A percentile compares a stretch with the other conserved stretches of the same genome.
Evolutionary conservation across 768 basidiomycete species (phyloP).

Genomic region (Lactarius trivialis): DNA sequence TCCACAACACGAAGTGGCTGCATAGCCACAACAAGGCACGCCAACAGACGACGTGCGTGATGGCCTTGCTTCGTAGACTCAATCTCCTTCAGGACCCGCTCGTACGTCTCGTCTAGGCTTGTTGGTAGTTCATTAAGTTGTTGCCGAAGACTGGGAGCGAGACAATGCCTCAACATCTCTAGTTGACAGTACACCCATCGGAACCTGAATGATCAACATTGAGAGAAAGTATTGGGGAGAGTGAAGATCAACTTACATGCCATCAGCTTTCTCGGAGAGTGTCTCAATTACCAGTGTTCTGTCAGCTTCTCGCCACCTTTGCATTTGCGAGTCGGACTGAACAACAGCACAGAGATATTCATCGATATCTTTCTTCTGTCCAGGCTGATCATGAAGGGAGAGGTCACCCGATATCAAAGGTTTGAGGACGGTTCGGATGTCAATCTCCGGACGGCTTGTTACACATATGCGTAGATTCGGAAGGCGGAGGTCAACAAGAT

Average conservation of each 20-base stretch:
- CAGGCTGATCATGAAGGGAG: background rate
- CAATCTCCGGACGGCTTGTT: background rate
- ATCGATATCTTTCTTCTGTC: background rate
- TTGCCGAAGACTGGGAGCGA: background rate
- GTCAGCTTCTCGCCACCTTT: background rate
- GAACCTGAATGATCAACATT: background rate
- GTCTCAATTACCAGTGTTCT: background rate
- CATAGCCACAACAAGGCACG: background rate
- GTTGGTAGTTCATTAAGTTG: background rate
- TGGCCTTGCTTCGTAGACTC: background rate
- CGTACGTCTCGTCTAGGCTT: background rate
- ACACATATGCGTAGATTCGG: background rate
- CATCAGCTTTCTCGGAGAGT: background rate
- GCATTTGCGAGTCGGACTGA: background rate
- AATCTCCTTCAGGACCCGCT: background rate
- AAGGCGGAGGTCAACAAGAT: background rate
- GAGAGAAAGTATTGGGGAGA: background rate
- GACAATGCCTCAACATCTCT: background rate
- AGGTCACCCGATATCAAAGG: background rate
- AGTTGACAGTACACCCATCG: background rate
- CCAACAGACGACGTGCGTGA: background rate
- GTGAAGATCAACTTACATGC: background rate
- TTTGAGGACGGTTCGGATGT: background rate
- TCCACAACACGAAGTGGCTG: background rate
- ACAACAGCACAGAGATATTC: background rate